Base-by-base conservation (phyloP, 208 protist species). In the Leishmania mexicana region DNA sequence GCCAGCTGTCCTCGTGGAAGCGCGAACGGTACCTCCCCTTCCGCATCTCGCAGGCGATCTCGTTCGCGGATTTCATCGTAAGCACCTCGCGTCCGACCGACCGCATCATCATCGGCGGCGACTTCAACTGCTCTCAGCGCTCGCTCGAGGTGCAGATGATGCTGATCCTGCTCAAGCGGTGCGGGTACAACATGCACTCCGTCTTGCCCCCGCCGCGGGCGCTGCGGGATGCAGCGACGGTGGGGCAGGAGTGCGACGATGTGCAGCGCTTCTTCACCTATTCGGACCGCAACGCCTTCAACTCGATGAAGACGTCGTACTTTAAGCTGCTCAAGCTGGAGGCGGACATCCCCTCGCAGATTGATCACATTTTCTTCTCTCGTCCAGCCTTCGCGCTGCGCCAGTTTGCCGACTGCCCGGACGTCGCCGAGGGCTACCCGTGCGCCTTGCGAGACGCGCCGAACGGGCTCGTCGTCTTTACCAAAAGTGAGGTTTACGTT, bases 311-410 rank as follows among this genome's bases (percentile, higher is more conserved):
- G 78, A 92, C 89, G 68, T 94, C 91, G 11, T 95, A 94, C 87
- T 93, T 96, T 65, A 93, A 95, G 79, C 84, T 96, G 53, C 82
- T 96, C 62, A 87, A 91, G 49, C 79, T 95, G 75, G 86, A 94
- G 80, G 88, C 87, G 19, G 93, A 97, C 81, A 85, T 94, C 24
- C 94, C 92, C 2, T 64, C 81, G 58, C 94, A 97, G 84, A 97
- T 97, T 80, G 94, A 97, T 80, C 94, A 97, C 86, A 87, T 97
- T 31, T 96, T 97, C 75, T 91, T 92, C 78, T 93, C 88, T 40
- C 38, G 67, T 21, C 85, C 76, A 28, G 80, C 85, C 62, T 84
- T 97, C 68, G n/a, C 71, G 11, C 82, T 96, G 42, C 80, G 84
- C 75, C n/a, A 80, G 21, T 97, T 92, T 78, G n/a, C 88, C 13